These are phyloP conservation scores for Tricholomella constricta DNA, from an alignment of 768 basidiomycete genomes.

Conservation along the genomic window DNA sequence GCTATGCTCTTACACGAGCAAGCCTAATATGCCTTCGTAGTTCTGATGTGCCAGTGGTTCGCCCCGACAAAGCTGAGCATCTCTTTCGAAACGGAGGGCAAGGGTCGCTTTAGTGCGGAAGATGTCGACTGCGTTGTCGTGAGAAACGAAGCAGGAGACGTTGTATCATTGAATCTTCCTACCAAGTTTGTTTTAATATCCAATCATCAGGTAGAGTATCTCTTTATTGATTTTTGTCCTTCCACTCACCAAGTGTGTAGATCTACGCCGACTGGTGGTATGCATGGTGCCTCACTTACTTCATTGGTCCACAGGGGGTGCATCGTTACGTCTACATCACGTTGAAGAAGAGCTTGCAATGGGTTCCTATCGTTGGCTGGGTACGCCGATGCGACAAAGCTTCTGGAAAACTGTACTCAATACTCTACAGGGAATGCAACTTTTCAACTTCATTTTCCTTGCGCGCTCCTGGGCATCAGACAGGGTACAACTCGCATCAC, in stretches of 20 bases:
- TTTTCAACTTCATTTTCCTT: slow-evolving; percentile 92
- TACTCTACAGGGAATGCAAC: slow-evolving; percentile 79
- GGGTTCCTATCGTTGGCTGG: slow-evolving; percentile 87
- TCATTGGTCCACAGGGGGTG: slow-evolving; percentile 58
- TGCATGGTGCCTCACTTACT: slow-evolving; percentile 81
- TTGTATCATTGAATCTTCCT: slow-evolving; percentile 68
- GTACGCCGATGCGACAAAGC: slow-evolving; percentile 38
- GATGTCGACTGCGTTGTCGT: slow-evolving; percentile 61
- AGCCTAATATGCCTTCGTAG: slow-evolving; percentile 34
- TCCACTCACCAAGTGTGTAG: slow-evolving; percentile 33
- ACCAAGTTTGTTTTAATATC: slow-evolving; percentile 82
- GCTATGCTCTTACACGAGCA: neutral
- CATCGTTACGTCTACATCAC: slow-evolving; percentile 85
- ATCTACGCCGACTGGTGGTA: slow-evolving; percentile 88
- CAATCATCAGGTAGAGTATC: slow-evolving; percentile 80
- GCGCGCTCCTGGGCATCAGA: slow-evolving; percentile 91
- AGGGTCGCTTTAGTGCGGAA: slow-evolving; percentile 60
- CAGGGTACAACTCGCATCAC: slow-evolving; percentile 60
- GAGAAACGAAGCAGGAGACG: slow-evolving; percentile 56
- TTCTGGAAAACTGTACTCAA: slow-evolving; percentile 5
- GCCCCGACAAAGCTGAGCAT: slow-evolving; percentile 73
- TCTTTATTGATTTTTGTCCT: neutral
- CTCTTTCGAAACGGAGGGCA: slow-evolving; percentile 72
- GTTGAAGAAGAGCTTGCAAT: slow-evolving; percentile 86
- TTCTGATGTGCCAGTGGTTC: slow-evolving; percentile 81